Evolutionary conservation across 164 flowering plant genomes (phyloP).

Genomic region (Vitis cinerea): DNA sequence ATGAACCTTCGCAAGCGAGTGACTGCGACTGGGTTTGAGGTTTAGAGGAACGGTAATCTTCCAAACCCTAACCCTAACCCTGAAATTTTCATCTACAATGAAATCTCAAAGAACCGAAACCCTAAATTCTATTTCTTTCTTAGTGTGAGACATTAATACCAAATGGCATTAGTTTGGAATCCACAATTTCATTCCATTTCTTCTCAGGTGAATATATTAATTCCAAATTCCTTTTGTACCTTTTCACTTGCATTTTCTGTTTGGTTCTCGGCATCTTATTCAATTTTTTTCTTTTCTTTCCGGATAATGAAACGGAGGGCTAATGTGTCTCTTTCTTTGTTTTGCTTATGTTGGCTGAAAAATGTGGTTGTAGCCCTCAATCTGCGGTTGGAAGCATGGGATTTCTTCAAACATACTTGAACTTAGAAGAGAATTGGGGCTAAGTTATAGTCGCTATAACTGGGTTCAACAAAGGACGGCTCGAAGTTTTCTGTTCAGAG

Average conservation of each 20-base stretch:
- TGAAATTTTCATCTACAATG: too few species aligned
- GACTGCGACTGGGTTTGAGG: too few species aligned
- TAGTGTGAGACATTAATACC: background rate
- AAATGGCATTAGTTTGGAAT: slow-evolving; percentile 43
- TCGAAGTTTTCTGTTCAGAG: slow-evolving; percentile 10
- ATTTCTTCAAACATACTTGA: slow-evolving; percentile 13
- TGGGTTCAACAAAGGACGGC: background rate
- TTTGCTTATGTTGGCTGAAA: background rate
- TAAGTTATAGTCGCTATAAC: background rate
- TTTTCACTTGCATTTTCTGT: too few species aligned
- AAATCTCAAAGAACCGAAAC: background rate
- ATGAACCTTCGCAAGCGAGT: too few species aligned
- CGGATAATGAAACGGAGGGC: too few species aligned
- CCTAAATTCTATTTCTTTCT: background rate
- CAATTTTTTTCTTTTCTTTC: background rate
- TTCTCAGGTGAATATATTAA: slow-evolving; percentile 21
- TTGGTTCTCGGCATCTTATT: background rate
- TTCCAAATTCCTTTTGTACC: background rate
- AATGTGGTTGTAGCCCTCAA: slow-evolving; percentile 12
- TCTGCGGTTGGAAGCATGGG: slow-evolving; percentile 18
- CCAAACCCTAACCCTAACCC: too few species aligned
- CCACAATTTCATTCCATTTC: slow-evolving; percentile 28
- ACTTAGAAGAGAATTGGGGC: slow-evolving; percentile 14
- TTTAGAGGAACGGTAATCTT: too few species aligned
- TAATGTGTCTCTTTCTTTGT: background rate